Base-by-base conservation (phyloP, 441 rosid species). In the Viola pubescens region DNA sequence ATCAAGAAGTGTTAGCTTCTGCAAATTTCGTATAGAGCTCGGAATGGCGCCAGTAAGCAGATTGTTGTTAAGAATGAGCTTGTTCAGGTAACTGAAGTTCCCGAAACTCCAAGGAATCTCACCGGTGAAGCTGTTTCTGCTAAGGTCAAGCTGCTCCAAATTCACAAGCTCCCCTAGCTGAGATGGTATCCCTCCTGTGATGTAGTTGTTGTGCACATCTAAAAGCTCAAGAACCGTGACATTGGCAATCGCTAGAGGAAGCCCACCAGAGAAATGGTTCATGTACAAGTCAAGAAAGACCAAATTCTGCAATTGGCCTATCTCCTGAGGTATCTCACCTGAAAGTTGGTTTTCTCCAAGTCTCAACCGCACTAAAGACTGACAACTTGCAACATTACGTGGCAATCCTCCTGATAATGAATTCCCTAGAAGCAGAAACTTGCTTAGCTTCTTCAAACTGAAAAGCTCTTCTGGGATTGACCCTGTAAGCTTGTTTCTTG, bases 311-410 rank as follows among this genome's bases (percentile, higher is more conserved):
- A 91, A 68, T 62, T 78, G 82, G 44, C 98, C 98, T 44, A 86
- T 83, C 76, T 86, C 95, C 64, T 74, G 73, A 0, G 98, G 96
- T 52, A 91, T 81, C 51, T 76, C 82, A 65, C 98, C 94, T 0
- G 96, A 88, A 54, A 91, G 91, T 71, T 78, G 89, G 73, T 91
- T 91, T 72, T 91, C 98, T 45, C 98, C 94, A 1, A 91, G 86
- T 71, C 98, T 79, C 72, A 91, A 70, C 64, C 98, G 81, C 70
- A 88, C 95, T 34, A 91, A 69, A n/a, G 96, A 88, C 72, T 81
- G 82, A 54, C 96, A 91, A 56, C 81, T 79, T 0, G 88, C 78
- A 54, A 88, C 82, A 52, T 85, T 82, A 51, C 64, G 67, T 3
- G 91, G 80, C 62, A 91, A 65, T 44, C 61, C 81, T 53, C 96